These are phyloP conservation scores for Tephrocybe rancida DNA, from an alignment of 768 basidiomycete species.

Conservation along the genomic window DNA sequence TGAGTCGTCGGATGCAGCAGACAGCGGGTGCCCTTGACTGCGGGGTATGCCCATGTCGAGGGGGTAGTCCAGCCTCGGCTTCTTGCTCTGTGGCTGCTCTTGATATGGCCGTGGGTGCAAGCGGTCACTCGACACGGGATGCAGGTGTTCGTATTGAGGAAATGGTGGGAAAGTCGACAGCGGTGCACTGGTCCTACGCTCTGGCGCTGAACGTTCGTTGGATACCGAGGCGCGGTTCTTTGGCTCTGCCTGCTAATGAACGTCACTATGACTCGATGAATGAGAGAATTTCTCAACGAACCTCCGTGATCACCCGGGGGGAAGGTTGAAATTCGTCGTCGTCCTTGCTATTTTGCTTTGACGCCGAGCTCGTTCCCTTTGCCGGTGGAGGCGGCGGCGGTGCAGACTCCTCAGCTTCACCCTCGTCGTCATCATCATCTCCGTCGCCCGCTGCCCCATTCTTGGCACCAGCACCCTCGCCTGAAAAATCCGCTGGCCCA, in stretches of 20 bases:
- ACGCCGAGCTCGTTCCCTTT: not conserved
- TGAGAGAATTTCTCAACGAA: not conserved
- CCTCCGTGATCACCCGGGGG: constrained; percentile 12
- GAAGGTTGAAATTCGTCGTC: constrained; percentile 14
- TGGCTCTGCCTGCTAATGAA: not conserved
- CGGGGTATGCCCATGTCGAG: constrained; percentile 7
- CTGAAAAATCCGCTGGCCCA: constrained; percentile 37
- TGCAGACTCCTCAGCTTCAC: constrained; percentile 13
- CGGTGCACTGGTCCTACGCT: constrained; percentile 5
- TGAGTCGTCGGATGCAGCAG: constrained; percentile 3
- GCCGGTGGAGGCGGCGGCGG: constrained; percentile 5
- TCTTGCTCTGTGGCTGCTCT: constrained; percentile 20
- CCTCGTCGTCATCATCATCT: constrained; percentile 28
- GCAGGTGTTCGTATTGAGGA: constrained; percentile 15
- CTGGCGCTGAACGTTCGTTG: constrained; percentile 4
- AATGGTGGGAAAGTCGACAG: constrained; percentile 14
- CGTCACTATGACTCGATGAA: not conserved
- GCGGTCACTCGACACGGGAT: constrained; percentile 20
- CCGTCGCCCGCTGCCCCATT: constrained; percentile 24
- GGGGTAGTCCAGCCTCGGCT: constrained; percentile 13
- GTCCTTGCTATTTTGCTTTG: constrained; percentile 4
- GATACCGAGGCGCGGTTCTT: constrained; percentile 6
- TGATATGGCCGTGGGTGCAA: constrained; percentile 21
- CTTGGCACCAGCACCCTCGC: constrained; percentile 13
- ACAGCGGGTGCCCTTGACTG: constrained; percentile 5